phyloP scores from a whole-genome alignment of 2,329 filamentous ascomycete genomes.

The Grosmannia clavigera region DNA sequence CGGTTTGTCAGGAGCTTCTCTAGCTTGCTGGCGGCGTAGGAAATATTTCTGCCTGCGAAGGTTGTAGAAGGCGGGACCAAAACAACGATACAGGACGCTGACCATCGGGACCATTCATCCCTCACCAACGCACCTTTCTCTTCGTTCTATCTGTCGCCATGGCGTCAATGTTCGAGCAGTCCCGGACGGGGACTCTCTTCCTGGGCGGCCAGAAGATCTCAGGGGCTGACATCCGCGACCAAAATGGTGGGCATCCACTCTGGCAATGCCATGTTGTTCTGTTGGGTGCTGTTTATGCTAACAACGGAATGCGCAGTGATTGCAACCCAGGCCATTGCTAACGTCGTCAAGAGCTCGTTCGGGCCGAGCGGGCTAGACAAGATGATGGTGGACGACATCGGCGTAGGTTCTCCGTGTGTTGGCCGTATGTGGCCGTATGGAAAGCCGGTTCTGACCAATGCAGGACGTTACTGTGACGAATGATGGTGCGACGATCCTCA shows the following conservation, averaged over 20 bases:
- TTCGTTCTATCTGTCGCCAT: constrained; percentile 34
- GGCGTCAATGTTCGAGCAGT: constrained; percentile 93
- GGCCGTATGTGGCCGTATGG: background rate
- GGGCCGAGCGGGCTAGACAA: constrained; percentile 95
- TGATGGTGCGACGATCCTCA: constrained; percentile 93
- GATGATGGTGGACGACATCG: constrained; percentile 99
- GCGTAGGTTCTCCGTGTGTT: constrained; percentile 37
- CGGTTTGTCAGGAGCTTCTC: background rate
- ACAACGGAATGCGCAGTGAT: constrained; percentile 44
- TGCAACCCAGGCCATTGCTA: constrained; percentile 92
- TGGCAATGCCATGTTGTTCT: background rate
- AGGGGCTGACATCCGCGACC: constrained; percentile 89
- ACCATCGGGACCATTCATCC: background rate
- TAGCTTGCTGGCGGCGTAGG: background rate
- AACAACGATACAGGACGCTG: background rate
- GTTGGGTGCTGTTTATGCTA: constrained; percentile 5
- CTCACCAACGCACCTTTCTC: background rate
- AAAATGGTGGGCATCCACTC: constrained; percentile 56
- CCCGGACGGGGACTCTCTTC: constrained; percentile 91
- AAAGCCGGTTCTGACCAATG: background rate
- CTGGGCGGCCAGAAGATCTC: constrained; percentile 96
- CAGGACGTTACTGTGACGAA: constrained; percentile 98
- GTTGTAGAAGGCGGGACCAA: background rate
- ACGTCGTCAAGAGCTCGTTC: constrained; percentile 98
- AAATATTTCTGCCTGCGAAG: constrained; percentile 4